Evolutionary conservation across 768 basidiomycete species (phyloP), one percentile per base, ranked within the genome.

Genomic region (Tulasnella calospora): DNA sequence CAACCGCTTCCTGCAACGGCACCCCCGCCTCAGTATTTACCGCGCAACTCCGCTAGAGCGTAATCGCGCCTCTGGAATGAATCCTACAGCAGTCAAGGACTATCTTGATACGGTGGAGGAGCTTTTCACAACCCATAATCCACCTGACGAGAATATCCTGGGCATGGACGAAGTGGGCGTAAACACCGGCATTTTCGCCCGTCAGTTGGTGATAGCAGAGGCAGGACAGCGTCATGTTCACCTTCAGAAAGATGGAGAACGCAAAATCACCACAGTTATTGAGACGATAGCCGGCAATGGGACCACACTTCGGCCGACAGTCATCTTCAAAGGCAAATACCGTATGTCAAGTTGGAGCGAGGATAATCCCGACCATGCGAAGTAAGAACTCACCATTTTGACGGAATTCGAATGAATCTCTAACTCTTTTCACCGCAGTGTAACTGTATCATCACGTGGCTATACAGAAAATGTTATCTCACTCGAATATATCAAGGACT

Each of bases 391-490:
- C 79, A 30, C 15, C 70, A 35, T 13, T 35, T 55, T 40, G 35
- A 23, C 27, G 9, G 15, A 47, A 67, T 30, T 23, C 7, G 30
- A 23, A 41, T 12, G 36, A 38, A 69, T 27, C 61, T 83, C 35
- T 76, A 30, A 23, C 40, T n/a, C 33, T 80, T 38, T 17, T 35
- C n/a, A 17, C 15, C 9, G 27, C 72, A 47, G 35, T 27, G 23
- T 74, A 10, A 27, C 41, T 1, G 46, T 74, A 7, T 74, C 46
- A 1, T 9, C 38, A 41, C 9, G 30, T 4, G 86, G 87, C 21
- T 87, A 83, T 82, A 85, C 84, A 2, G 82, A 86, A 79, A 81
- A 83, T 1, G 83, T 84, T 73, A 13, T 87, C 87, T 78, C 85
- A 77, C 73, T 13, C 73, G 81, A 81, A 15, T 87, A 84, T 82